Evolutionary conservation across 495 filamentous ascomycete species (phyloP).

Genomic region (Talaromyces liani): DNA sequence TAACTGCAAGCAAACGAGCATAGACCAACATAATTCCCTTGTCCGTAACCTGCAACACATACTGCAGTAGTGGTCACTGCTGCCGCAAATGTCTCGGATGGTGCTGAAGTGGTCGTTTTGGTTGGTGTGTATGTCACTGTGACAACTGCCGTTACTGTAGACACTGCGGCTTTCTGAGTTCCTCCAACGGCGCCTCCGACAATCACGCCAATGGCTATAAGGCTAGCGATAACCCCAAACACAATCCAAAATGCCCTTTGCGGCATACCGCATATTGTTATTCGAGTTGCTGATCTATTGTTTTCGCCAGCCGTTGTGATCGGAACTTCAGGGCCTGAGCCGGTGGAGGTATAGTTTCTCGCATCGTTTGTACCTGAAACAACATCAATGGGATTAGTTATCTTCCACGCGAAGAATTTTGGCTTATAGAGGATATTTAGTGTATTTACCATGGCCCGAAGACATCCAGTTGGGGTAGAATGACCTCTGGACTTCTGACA

Average conservation of each 20-base stretch:
- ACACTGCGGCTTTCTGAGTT: not conserved
- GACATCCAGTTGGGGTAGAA: not conserved
- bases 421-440: not conserved
- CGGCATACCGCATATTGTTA: constrained; percentile 3
- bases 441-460: not conserved
- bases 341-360: not conserved
- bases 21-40: constrained; percentile 33
- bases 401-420: not conserved
- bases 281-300: not conserved
- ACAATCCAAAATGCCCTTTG: constrained; percentile 1
- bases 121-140: constrained; percentile 12
- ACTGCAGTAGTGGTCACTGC: constrained; percentile 11
- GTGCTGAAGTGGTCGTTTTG: not conserved
- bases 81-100: constrained; percentile 6
- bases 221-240: not conserved
- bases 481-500: not conserved
- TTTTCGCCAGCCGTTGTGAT: not conserved
- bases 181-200: constrained; percentile 3
- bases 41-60: constrained; percentile 30
- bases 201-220: not conserved
- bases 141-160: constrained; percentile 7
- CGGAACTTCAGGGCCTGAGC: not conserved
- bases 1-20: constrained; percentile 32
- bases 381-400: not conserved
- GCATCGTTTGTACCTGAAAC: not conserved